Base-by-base conservation (phyloP, 1,139 yeast genomes). In the Protomyces inouyei region DNA sequence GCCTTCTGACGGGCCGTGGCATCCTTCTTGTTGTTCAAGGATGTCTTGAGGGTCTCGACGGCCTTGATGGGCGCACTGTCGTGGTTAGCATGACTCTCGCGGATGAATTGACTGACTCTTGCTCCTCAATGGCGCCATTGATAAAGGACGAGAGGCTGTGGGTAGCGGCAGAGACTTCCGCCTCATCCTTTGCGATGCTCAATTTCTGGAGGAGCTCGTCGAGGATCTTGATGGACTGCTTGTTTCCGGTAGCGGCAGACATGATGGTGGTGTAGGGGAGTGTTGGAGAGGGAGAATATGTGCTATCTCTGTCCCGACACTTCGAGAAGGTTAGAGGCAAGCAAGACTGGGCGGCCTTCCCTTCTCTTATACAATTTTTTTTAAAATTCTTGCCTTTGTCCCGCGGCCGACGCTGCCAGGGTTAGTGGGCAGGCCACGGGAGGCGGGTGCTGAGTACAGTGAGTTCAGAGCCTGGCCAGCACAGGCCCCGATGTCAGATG, bases 81-180 rank as follows among this genome's bases (percentile, higher is more conserved):
- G 43, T 37, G 43, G 43, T 37, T 37, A 37, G 43, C 43, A 37
- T 14, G 32, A 5, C 32, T 38, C n/a, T 10, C 14, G 6, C 52
- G 25, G 8, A 2, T 10, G 5, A 23, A 8, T 25, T 5, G 12
- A 40, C 64, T 36, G 18, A 60, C 64, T 92, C 98, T 81, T 93
- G 98, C 83, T 93, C 98, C 78, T 92, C 93, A 80, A 92, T 91
- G 75, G 95, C 89, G 72, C 97, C 95, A 82, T 92, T 93, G 80
- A 93, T 84, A 83, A 93, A 92, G 69, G 95, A 85, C 71, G 98
- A 85, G 75, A 93, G 88, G 78, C 89, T 90, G 74, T 87, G 78
- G 76, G 97, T 95, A 76, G 96, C 95, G 76, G 84, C 86, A 70
- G 84, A 86, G 79, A 92, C 85, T 77, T 86, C 87, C 74, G 90